Conservation (phyloP, 306 rosid species). For the Begonia peltatifolia region DNA sequence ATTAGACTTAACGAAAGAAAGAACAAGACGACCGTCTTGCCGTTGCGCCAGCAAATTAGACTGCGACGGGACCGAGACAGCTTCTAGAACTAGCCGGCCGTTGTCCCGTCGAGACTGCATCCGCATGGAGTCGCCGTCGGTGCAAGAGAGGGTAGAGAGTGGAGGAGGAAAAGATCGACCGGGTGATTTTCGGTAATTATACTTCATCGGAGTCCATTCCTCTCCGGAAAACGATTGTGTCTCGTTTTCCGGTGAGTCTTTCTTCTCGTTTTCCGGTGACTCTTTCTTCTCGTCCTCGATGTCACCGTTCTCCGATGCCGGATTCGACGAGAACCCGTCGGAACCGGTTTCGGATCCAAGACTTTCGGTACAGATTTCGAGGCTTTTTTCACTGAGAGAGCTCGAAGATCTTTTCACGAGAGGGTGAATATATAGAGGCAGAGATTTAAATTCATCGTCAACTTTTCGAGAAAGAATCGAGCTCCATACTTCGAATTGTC, state of each 20-base stretch:
- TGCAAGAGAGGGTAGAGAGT: conserved; percentile 2
- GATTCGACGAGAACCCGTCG: conserved; percentile 41
- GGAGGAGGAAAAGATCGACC: conserved; percentile 9
- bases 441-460: conserved; percentile 20
- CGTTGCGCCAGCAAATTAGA: conserved; percentile 4
- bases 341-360: conserved; percentile 97
- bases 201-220: conserved; percentile 14
- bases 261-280: conserved; percentile 5
- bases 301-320: conserved; percentile 29
- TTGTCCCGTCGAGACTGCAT: conserved; percentile 12
- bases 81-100: conserved; percentile 9
- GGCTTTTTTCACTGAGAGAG: conserved; percentile 48
- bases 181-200: background rate
- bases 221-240: conserved; percentile 3
- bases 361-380: conserved; percentile 67
- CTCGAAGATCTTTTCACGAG: conserved; percentile 47
- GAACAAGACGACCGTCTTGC: conserved; percentile 12
- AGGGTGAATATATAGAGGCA: conserved; percentile 66
- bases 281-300: background rate
- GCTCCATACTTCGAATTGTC: conserved; percentile 32
- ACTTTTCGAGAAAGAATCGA: conserved; percentile 37
- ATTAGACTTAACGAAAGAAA: background rate
- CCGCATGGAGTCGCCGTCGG: conserved; percentile 1
- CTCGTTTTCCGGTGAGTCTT: background rate
- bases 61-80: conserved; percentile 3